phyloP scores from a whole-genome alignment of 345 rosid genomes.

The Alliaria petiolata region DNA sequence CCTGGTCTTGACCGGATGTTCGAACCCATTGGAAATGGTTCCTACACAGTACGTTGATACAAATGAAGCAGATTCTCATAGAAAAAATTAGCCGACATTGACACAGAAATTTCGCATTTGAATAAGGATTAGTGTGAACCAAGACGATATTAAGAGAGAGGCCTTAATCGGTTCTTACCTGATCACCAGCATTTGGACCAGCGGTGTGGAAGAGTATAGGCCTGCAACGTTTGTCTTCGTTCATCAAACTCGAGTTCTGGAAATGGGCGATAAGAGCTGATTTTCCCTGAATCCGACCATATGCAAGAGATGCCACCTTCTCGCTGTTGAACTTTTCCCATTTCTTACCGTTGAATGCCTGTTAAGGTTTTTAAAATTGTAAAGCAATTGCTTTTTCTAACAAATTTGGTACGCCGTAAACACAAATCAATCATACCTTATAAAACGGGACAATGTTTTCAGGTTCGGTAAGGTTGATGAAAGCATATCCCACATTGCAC shows the following conservation, averaged over 20 bases:
- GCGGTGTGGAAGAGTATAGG: constrained; percentile 85
- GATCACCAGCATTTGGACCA: constrained; percentile 93
- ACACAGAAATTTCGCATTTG: no score
- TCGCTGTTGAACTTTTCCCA: constrained; percentile 95
- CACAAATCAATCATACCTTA: constrained; percentile 39
- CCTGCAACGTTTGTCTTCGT: constrained; percentile 86
- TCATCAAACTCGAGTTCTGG: constrained; percentile 92
- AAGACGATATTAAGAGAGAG: neutral
- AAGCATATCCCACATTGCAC: constrained; percentile 92
- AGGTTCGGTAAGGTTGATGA: constrained; percentile 81
- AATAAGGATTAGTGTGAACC: neutral
- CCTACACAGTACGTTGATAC: constrained; percentile 36
- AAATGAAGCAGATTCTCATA: neutral
- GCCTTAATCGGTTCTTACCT: constrained; percentile 40
- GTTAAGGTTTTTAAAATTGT: constrained; percentile 18
- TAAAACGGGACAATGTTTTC: constrained; percentile 64
- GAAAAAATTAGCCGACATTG: no score
- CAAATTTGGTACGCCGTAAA: neutral
- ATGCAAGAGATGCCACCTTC: constrained; percentile 81
- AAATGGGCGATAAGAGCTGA: constrained; percentile 82
- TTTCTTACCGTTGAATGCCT: constrained; percentile 87
- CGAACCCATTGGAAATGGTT: constrained; percentile 80
- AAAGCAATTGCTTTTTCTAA: neutral
- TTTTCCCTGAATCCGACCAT: constrained; percentile 87
- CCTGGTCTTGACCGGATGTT: constrained; percentile 68